Percentiles rank a stretch among this genome's conserved stretches.
Evolutionary conservation across 345 rosid species (phyloP).

Genomic region (Salix viminalis): DNA sequence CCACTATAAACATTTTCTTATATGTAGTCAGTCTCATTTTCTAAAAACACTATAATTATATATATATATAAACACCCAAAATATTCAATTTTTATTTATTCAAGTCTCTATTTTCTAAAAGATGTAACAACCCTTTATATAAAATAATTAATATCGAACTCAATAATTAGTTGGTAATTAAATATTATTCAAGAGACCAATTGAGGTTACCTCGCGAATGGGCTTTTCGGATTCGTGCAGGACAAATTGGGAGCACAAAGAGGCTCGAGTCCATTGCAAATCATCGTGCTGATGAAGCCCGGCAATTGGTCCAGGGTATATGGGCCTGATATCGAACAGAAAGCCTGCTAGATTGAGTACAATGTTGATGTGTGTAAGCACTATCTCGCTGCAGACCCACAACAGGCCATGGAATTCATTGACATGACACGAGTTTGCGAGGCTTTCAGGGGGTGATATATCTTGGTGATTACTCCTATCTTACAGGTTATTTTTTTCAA

Average conservation of each 20-base stretch:
- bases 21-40: too few species aligned
- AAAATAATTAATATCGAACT: too few species aligned
- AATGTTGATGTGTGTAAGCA: slow-evolving; percentile 81
- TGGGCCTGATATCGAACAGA: slow-evolving; percentile 20
- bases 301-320: slow-evolving; percentile 41
- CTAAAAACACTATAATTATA: too few species aligned
- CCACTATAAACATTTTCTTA: too few species aligned
- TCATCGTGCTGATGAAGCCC: slow-evolving; percentile 50
- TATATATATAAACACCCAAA: too few species aligned
- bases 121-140: too few species aligned
- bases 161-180: too few species aligned
- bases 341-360: slow-evolving; percentile 57
- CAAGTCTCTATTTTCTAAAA: too few species aligned
- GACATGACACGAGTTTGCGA: slow-evolving; percentile 66
- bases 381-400: slow-evolving; percentile 57
- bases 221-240: neutral
- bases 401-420: slow-evolving; percentile 83
- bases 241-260: slow-evolving; percentile 8
- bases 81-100: too few species aligned
- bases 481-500: too few species aligned
- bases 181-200: too few species aligned
- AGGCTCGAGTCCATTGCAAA: slow-evolving; percentile 45
- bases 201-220: neutral
- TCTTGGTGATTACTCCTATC: slow-evolving; percentile 65
- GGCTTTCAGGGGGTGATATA: slow-evolving; percentile 80